A percentile compares a stretch with the other conserved stretches of the same genome.
These are phyloP conservation scores for Lepidium africanum DNA, from an alignment of 345 rosid species.

Conservation along the genomic window DNA sequence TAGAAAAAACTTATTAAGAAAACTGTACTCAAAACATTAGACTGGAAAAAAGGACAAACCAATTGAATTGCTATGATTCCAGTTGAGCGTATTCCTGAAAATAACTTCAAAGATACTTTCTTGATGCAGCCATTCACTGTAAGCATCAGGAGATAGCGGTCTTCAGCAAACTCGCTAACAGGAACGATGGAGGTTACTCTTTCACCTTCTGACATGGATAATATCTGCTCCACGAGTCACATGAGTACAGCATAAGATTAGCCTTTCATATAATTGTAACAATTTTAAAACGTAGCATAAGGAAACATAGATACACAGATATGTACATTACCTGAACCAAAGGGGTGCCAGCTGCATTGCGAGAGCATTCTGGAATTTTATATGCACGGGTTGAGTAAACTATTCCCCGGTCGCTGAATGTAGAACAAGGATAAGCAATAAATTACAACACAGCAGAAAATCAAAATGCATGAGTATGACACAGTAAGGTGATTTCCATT, in stretches of 20 bases:
- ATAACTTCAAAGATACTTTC: slow-evolving; percentile 74
- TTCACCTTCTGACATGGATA: slow-evolving; percentile 86
- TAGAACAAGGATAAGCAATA: background rate
- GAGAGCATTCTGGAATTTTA: slow-evolving; percentile 87
- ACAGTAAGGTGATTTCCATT: background rate
- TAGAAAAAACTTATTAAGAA: background rate
- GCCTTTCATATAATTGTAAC: background rate
- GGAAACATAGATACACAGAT: background rate
- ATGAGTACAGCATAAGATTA: background rate
- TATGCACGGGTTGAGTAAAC: slow-evolving; percentile 92
- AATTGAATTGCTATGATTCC: slow-evolving; percentile 95
- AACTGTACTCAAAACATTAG: background rate
- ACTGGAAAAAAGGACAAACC: slow-evolving; percentile 43
- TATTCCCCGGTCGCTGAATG: slow-evolving; percentile 74
- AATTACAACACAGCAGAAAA: background rate
- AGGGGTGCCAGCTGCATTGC: slow-evolving; percentile 91
- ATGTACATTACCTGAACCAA: slow-evolving; percentile 61
- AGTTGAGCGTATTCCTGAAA: slow-evolving; percentile 86
- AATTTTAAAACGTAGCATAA: background rate
- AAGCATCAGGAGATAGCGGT: slow-evolving; percentile 86
- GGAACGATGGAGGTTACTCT: slow-evolving; percentile 95
- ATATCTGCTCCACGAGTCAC: slow-evolving; percentile 44
- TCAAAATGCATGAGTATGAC: background rate
- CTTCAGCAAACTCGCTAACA: slow-evolving; percentile 72
- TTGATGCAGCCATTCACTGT: slow-evolving; percentile 94